phyloP scores from a whole-genome alignment of 805 yeast genomes.

The Ogataea nitratoaversa region DNA sequence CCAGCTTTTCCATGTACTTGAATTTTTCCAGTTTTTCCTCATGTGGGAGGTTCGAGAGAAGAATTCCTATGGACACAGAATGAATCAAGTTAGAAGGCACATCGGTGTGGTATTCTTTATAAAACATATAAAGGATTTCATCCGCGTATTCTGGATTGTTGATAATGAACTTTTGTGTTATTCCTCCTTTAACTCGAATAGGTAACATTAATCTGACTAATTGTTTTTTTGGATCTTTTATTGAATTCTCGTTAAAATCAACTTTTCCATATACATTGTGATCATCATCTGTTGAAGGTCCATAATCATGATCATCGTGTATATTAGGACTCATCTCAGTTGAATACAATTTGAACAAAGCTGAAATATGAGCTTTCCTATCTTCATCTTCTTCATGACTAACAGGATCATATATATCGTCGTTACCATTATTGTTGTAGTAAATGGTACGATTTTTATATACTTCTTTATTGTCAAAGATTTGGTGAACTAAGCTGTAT shows the following conservation, averaged over 20 bases:
- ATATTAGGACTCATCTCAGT: conserved; percentile 7
- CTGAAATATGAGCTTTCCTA: conserved; percentile 4
- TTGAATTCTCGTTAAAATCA: background rate
- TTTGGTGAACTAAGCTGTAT: conserved; percentile 6
- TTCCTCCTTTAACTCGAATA: conserved; percentile 15
- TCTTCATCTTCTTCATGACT: conserved; percentile 2
- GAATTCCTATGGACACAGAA: conserved; percentile 22
- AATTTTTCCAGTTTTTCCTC: conserved; percentile 16
- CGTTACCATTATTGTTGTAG: no score
- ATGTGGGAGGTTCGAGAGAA: conserved; percentile 11
- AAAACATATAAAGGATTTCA: conserved; percentile 12
- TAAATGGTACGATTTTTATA: no score
- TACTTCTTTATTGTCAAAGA: conserved; percentile 9
- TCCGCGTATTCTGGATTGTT: conserved; percentile 13
- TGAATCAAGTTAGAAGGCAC: conserved; percentile 24
- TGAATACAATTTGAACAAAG: conserved; percentile 2
- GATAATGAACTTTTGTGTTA: conserved; percentile 15
- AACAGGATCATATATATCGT: no score
- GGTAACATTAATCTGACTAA: conserved; percentile 11
- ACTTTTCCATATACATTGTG: no score
- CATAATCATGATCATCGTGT: background rate
- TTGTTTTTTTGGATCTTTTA: conserved; percentile 10
- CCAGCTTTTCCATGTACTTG: conserved; percentile 22
- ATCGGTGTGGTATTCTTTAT: conserved; percentile 19
- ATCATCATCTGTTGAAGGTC: background rate